Evolutionary conservation across 768 basidiomycete genomes (phyloP), one percentile per base, ranked within the genome.

Genomic region (Pholiota microspora): DNA sequence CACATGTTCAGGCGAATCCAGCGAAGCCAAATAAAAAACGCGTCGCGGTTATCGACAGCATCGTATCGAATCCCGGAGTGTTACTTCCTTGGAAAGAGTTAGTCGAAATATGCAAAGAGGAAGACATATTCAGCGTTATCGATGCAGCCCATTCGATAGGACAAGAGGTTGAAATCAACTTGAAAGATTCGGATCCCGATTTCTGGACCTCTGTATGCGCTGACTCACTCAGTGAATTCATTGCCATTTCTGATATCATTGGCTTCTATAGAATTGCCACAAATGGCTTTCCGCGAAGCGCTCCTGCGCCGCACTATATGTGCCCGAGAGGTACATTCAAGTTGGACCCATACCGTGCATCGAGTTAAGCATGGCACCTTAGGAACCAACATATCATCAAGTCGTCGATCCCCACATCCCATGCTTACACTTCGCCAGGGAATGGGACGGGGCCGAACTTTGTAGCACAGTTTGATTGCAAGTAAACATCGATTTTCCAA

Each of bases 111-210:
- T 88, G 86, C 66, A 77, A 76, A 55, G 77, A 85, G 57, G 81
- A 85, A 34, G 81, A 81, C 0, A 77, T 86, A 0, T 79, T 80
- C 68, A 86, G 79, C 28, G 59, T 94, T n/a, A 69, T 94, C 12
- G 92, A 94, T 56, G 92, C 80, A 0, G 92, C 92, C 3, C 92
- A 94, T 65, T 82, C 84, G 9, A 80, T 94, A 40, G 92, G 92
- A 0, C 89, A 91, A 65, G 85, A 91, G 63, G 66, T 81, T 3
- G 74, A 81, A 51, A 70, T 91, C 46, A 78, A 91, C 59, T 61
- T 94, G 34, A 76, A 72, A 18, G 71, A 76, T 34, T 67, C 72
- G 0, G 71, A 76, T 48, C 88, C 88, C 9, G 92, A 94, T 68
- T 92, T 92, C 63, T 93, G 86, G 85, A 70, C 87, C 3, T 86